Conservation (phyloP, 345 rosid genomes). For the Trapa incisa region DNA sequence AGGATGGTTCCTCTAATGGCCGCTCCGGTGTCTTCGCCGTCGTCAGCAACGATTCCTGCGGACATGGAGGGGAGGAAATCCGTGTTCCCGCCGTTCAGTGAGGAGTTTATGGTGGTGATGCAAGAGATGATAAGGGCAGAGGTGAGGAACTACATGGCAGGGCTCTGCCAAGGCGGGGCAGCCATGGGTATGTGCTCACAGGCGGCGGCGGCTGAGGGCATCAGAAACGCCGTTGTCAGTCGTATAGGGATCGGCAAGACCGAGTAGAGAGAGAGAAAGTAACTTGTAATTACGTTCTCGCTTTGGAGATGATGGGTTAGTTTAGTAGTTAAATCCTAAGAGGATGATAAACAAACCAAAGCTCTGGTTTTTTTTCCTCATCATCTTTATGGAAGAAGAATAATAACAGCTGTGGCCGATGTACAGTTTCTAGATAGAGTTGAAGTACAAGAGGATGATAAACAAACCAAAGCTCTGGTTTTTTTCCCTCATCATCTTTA, state of each 20-base stretch:
- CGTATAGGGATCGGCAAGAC: slow-evolving; percentile 49
- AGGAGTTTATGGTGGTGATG: slow-evolving; percentile 67
- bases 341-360: background rate
- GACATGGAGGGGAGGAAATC: background rate
- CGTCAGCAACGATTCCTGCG: slow-evolving; percentile 7
- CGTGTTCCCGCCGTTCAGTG: slow-evolving; percentile 40
- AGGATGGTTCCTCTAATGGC: background rate
- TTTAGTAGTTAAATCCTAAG: too few species aligned
- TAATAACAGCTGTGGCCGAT: background rate
- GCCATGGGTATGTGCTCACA: slow-evolving; percentile 40
- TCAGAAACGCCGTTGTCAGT: slow-evolving; percentile 43
- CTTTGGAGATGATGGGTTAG: too few species aligned
- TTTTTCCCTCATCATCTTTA: background rate
- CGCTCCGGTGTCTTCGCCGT: slow-evolving; percentile 18
- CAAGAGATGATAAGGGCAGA: slow-evolving; percentile 86
- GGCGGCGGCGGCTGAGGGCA: slow-evolving; percentile 40
- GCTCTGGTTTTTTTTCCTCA: background rate
- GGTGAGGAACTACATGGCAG: slow-evolving; percentile 72
- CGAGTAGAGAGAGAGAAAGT: slow-evolving; percentile 19
- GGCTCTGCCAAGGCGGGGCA: slow-evolving; percentile 33
- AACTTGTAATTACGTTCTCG: background rate
- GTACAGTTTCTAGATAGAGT: background rate
- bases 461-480: background rate
- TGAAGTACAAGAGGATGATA: background rate
- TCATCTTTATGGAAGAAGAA: background rate